These are phyloP conservation scores for Aureobasidium melanogenum DNA, from an alignment of 2,329 filamentous ascomycete species.

Conservation along the genomic window DNA sequence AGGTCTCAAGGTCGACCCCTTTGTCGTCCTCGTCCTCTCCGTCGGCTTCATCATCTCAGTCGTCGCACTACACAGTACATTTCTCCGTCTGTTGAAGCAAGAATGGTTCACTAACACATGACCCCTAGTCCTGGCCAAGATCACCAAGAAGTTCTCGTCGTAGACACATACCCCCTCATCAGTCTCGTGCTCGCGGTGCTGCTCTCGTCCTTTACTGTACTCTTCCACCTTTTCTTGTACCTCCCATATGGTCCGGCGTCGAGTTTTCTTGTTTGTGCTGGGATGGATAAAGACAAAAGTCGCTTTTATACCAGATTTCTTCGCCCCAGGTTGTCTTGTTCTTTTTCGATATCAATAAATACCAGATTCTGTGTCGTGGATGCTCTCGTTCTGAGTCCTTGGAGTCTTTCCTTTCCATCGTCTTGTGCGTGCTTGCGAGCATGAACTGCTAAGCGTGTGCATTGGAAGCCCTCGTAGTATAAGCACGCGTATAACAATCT, in stretches of 20 bases:
- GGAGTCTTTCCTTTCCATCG: neutral
- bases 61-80: constrained; percentile 90
- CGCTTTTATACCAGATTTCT: constrained; percentile 1
- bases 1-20: constrained; percentile 93
- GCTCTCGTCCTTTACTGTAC: neutral
- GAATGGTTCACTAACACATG: neutral
- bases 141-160: constrained; percentile 75
- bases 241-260: constrained; percentile 7
- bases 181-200: constrained; percentile 1
- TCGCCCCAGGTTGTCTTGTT: neutral
- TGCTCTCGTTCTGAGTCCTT: neutral
- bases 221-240: neutral
- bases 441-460: neutral
- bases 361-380: neutral
- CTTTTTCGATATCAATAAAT: constrained; percentile 4
- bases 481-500: neutral
- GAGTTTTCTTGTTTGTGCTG: constrained; percentile 1
- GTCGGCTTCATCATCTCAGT: constrained; percentile 99
- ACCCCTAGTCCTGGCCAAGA: constrained; percentile 77
- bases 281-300: constrained; percentile 8
- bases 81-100: constrained; percentile 15
- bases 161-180: constrained; percentile 21
- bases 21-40: constrained; percentile 91
- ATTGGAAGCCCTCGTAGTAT: neutral
- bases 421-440: neutral